Evolutionary conservation across 805 yeast genomes (phyloP).

Genomic region (Wickerhamiella sorbophila): DNA sequence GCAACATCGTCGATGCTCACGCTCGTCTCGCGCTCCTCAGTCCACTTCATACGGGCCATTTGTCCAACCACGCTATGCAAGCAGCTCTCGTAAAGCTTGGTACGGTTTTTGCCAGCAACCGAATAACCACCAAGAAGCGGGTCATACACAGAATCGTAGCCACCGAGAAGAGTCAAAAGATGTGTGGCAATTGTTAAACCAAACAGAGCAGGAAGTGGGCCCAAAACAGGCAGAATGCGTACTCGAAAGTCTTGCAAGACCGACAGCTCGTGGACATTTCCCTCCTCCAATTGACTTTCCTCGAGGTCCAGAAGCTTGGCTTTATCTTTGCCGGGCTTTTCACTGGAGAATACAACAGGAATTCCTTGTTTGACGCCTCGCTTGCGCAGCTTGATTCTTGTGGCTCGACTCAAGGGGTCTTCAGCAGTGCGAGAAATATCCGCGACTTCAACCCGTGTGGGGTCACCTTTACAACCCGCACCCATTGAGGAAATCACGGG

Average conservation of each 20-base stretch:
- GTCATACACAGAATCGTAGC: slow-evolving; percentile 45
- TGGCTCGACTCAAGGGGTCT: slow-evolving; percentile 81
- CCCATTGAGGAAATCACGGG: slow-evolving; percentile 89
- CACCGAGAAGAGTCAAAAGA: slow-evolving; percentile 63
- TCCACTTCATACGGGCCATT: slow-evolving; percentile 57
- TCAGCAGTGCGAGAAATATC: slow-evolving; percentile 86
- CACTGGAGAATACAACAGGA: slow-evolving; percentile 83
- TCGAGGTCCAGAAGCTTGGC: slow-evolving; percentile 77
- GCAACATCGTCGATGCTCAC: slow-evolving; percentile 49
- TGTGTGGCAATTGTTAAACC: slow-evolving; percentile 83
- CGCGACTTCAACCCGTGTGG: slow-evolving; percentile 76
- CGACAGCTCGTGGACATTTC: slow-evolving; percentile 73
- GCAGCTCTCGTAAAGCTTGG: slow-evolving; percentile 71
- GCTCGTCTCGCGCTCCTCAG: slow-evolving; percentile 58
- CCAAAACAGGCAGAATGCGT: slow-evolving; percentile 86
- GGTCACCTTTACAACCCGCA: slow-evolving; percentile 93
- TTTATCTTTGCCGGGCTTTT: slow-evolving; percentile 91
- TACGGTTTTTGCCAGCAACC: slow-evolving; percentile 76
- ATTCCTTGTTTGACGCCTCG: slow-evolving; percentile 64
- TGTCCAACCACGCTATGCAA: slow-evolving; percentile 79
- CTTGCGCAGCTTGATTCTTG: slow-evolving; percentile 68
- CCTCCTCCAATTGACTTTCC: slow-evolving; percentile 65
- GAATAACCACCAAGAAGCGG: slow-evolving; percentile 47
- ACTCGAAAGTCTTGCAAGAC: slow-evolving; percentile 85
- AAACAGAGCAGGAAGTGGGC: slow-evolving; percentile 94